phyloP scores from a whole-genome alignment of 2,329 filamentous ascomycete genomes.

The Ambrosiella xylebori region DNA sequence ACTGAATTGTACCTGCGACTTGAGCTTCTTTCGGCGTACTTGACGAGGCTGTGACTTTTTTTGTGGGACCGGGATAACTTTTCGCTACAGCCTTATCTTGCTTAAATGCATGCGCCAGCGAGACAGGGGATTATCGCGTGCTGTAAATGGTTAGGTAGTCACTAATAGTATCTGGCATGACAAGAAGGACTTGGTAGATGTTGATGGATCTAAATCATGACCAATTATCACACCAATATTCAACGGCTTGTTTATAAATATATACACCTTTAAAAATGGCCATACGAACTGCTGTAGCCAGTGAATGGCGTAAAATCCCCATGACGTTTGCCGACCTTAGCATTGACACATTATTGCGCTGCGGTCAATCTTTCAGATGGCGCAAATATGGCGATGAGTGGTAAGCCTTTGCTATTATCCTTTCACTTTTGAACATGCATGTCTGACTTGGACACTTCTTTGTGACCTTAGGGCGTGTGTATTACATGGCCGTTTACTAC shows the following conservation, averaged over 20 bases:
- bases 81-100: constrained; percentile 4
- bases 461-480: constrained; percentile 49
- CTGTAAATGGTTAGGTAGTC: background rate
- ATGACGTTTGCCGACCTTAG: constrained; percentile 71
- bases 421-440: background rate
- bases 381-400: constrained; percentile 72
- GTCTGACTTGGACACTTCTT: constrained; percentile 4
- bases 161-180: background rate
- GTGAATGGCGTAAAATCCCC: constrained; percentile 64
- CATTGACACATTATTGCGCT: constrained; percentile 84
- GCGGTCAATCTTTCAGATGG: constrained; percentile 96
- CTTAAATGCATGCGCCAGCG: constrained; percentile 8
- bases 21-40: background rate
- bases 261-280: constrained; percentile 8
- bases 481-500: constrained; percentile 69
- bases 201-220: background rate
- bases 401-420: constrained; percentile 26
- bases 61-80: constrained; percentile 4
- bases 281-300: constrained; percentile 2
- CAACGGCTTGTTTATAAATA: background rate
- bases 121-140: constrained; percentile 1
- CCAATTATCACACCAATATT: background rate
- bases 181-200: background rate
- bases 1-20: background rate
- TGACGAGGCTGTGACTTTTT: constrained; percentile 13